phyloP scores from a whole-genome alignment of 768 basidiomycete genomes.

The Kwoniella shandongensis region DNA sequence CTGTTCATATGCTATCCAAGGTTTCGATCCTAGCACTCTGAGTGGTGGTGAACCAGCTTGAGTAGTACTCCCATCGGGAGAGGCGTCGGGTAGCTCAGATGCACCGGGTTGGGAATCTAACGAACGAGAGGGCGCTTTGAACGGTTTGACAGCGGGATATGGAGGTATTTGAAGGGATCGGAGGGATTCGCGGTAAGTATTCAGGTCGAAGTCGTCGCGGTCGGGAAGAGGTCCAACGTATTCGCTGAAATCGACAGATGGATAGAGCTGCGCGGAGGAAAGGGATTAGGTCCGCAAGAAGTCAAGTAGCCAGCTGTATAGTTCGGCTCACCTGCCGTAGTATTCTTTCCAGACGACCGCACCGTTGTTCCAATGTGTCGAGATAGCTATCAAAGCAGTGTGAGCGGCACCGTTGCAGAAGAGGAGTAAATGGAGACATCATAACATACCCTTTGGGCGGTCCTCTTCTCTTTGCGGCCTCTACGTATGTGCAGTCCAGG shows the following conservation, averaged over 20 bases:
- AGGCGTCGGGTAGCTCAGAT: too few species aligned
- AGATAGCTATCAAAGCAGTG: conserved; percentile 29
- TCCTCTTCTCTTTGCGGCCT: conserved; percentile 50
- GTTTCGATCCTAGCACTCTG: conserved; percentile 22
- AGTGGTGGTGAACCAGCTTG: conserved; percentile 17
- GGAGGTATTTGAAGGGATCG: conserved; percentile 32
- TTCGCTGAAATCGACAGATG: conserved; percentile 42
- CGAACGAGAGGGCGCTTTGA: too few species aligned
- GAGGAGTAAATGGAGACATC: neutral
- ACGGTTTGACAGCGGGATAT: conserved; percentile 36
- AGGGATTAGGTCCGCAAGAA: neutral
- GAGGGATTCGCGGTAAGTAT: conserved; percentile 43
- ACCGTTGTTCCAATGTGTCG: conserved; percentile 51
- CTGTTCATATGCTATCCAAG: conserved; percentile 34
- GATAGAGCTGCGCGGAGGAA: conserved; percentile 37
- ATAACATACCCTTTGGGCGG: conserved; percentile 42
- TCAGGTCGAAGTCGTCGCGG: conserved; percentile 48
- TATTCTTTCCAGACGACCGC: conserved; percentile 46
- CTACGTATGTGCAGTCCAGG: conserved; percentile 61
- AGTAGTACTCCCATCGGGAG: too few species aligned
- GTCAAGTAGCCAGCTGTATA: too few species aligned
- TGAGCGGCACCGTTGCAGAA: neutral
- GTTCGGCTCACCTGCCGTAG: conserved; percentile 29
- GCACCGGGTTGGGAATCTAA: too few species aligned
- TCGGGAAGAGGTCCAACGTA: conserved; percentile 49